phyloP scores from a whole-genome alignment of 1,284 basidiomycete genomes.

The Rhodofomes roseus region DNA sequence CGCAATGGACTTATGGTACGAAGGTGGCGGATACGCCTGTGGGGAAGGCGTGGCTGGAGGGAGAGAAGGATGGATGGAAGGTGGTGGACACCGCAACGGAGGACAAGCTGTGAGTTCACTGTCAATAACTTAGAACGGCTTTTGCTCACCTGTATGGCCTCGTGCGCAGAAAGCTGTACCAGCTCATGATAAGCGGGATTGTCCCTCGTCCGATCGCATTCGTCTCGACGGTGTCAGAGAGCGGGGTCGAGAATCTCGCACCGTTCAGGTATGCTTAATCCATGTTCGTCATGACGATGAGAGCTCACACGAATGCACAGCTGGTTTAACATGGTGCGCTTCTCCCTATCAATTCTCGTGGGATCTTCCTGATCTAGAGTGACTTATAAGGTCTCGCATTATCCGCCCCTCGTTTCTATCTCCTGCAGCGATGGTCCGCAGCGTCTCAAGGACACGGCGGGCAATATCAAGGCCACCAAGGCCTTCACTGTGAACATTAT shows the following conservation, averaged over 20 bases:
- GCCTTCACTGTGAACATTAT: slow-evolving; percentile 78
- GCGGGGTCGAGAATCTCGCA: slow-evolving; percentile 62
- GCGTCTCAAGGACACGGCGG: slow-evolving; percentile 59
- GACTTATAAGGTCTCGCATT: slow-evolving; percentile 39
- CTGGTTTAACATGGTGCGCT: slow-evolving; percentile 47
- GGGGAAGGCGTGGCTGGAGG: slow-evolving; percentile 45
- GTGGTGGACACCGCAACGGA: slow-evolving; percentile 47
- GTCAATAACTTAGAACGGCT: not conserved
- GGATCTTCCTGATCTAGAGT: not conserved
- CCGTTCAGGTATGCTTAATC: slow-evolving; percentile 43
- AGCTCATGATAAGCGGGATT: slow-evolving; percentile 63
- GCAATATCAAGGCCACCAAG: slow-evolving; percentile 64
- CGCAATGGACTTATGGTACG: slow-evolving; percentile 56
- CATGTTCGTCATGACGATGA: not conserved
- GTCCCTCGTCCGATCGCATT: slow-evolving; percentile 74
- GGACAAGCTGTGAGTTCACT: slow-evolving; percentile 38
- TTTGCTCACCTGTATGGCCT: not conserved
- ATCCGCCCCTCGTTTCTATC: slow-evolving; percentile 66
- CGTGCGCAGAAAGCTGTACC: slow-evolving; percentile 19
- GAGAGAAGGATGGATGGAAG: slow-evolving; percentile 51
- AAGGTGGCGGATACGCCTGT: slow-evolving; percentile 41
- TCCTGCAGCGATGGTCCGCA: slow-evolving; percentile 33
- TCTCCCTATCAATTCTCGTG: not conserved
- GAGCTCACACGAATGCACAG: slow-evolving; percentile 14
- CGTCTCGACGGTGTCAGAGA: slow-evolving; percentile 56